Evolutionary conservation across 345 rosid genomes (phyloP).

Genomic region (Eucalyptus tenuipes): DNA sequence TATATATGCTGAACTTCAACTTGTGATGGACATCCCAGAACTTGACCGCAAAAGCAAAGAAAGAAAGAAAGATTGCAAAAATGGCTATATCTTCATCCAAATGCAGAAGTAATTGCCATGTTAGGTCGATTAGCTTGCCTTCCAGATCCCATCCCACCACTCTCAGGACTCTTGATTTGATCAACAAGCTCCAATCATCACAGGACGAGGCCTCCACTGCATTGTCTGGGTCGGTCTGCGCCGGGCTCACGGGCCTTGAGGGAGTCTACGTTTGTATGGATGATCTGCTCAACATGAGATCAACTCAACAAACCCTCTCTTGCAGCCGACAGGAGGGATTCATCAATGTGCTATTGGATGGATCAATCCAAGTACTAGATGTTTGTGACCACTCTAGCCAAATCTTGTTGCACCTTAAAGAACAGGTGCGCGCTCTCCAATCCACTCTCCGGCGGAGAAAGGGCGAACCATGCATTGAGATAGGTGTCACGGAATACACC

Average conservation of each 20-base stretch:
- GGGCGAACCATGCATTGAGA: slow-evolving; percentile 20
- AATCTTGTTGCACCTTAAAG: slow-evolving; percentile 26
- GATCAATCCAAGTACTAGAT: slow-evolving; percentile 46
- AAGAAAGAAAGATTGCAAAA: background rate
- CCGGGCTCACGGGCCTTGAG: slow-evolving; percentile 22
- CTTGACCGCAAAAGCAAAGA: background rate
- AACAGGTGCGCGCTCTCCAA: slow-evolving; percentile 36
- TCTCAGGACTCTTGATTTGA: slow-evolving; percentile 22
- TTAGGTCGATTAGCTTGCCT: slow-evolving; percentile 60
- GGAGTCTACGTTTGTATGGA: slow-evolving; percentile 28
- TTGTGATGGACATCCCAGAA: background rate
- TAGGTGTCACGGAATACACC: slow-evolving; percentile 2
- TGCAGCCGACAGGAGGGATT: slow-evolving; percentile 4
- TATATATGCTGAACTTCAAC: background rate
- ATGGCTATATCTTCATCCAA: slow-evolving; percentile 10
- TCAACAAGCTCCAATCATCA: slow-evolving; percentile 22
- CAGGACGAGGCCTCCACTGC: slow-evolving; percentile 7
- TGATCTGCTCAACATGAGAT: slow-evolving; percentile 37
- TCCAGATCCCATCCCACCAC: slow-evolving; percentile 60
- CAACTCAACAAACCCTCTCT: slow-evolving; percentile 36
- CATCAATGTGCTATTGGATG: slow-evolving; percentile 41
- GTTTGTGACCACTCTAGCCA: slow-evolving; percentile 43
- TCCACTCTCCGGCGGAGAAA: slow-evolving; percentile 50
- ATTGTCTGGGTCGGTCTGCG: slow-evolving; percentile 13
- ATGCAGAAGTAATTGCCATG: background rate